Percentiles rank a stretch among this genome's conserved stretches.
phyloP scores from a whole-genome alignment of 116 monocot species.

The Cymodocea nodosa region DNA sequence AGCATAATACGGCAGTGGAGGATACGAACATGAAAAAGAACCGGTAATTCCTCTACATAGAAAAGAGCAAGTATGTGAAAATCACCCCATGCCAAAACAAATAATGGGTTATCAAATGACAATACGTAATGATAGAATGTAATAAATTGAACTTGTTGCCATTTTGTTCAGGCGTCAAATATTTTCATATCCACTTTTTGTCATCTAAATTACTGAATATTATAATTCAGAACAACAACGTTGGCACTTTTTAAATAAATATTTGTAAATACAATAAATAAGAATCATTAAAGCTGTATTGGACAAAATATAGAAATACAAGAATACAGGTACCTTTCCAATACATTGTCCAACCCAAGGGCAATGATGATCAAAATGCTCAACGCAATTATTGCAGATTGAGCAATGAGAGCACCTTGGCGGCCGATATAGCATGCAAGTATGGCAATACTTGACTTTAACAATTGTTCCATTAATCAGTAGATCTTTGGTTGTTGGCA shows the following conservation, averaged over 20 bases:
- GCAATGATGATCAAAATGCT: conserved; percentile 84
- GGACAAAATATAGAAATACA: no score
- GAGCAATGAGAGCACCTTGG: conserved; percentile 86
- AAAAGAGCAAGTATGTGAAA: background rate
- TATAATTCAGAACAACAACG: background rate
- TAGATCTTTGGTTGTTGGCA: conserved; percentile 57
- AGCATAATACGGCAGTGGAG: conserved; percentile 38
- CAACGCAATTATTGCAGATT: conserved; percentile 83
- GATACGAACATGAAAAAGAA: conserved; percentile 72
- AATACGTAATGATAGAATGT: no score
- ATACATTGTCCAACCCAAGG: conserved; percentile 95
- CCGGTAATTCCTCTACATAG: conserved; percentile 57
- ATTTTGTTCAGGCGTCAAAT: no score
- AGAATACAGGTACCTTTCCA: conserved; percentile 41
- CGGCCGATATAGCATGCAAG: conserved; percentile 82
- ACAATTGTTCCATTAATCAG: conserved; percentile 50
- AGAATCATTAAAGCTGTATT: no score
- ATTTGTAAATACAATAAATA: no score
- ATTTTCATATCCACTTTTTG: no score
- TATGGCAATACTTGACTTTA: conserved; percentile 78
- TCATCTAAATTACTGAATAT: background rate
- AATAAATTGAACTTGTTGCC: no score
- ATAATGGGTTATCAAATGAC: no score
- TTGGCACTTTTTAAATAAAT: no score
- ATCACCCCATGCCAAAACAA: no score